These are phyloP conservation scores for Colletotrichum shisoi DNA, from an alignment of 2,329 filamentous ascomycete genomes.

Conservation along the genomic window DNA sequence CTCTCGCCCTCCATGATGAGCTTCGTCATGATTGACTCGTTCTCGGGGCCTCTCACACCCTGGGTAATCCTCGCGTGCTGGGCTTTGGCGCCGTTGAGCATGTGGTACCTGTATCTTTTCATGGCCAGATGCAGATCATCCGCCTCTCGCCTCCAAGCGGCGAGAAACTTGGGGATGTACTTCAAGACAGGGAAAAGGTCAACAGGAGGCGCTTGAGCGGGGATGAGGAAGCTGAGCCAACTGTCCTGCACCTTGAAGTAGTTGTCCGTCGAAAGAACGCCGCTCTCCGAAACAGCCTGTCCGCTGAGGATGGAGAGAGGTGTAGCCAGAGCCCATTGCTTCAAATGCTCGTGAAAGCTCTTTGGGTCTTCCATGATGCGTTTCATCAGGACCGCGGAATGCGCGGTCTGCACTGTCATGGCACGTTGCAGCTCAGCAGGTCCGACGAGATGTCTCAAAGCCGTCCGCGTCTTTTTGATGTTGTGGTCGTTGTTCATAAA, in stretches of 20 bases:
- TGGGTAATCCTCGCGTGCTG: conserved; percentile 42
- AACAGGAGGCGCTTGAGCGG: conserved; percentile 43
- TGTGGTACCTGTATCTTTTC: conserved; percentile 51
- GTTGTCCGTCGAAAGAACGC: conserved; percentile 31
- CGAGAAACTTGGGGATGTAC: conserved; percentile 54
- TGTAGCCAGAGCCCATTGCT: conserved; percentile 43
- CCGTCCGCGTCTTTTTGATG: conserved; percentile 25
- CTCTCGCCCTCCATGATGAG: conserved; percentile 51
- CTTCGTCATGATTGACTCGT: conserved; percentile 52
- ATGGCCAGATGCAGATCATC: conserved; percentile 50
- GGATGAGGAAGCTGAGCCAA: conserved; percentile 43
- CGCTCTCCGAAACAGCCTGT: conserved; percentile 36
- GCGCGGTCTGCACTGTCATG: conserved; percentile 40
- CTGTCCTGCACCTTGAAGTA: conserved; percentile 42
- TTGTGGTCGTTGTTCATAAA: conserved; percentile 29
- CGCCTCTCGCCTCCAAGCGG: conserved; percentile 58
- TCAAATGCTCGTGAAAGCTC: conserved; percentile 38
- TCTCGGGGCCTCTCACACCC: conserved; percentile 51
- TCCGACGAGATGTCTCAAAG: conserved; percentile 41
- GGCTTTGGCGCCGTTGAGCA: conserved; percentile 49
- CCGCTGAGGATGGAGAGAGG: conserved; percentile 43
- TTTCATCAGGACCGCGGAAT: conserved; percentile 39
- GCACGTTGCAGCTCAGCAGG: conserved; percentile 40
- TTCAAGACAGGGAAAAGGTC: conserved; percentile 46
- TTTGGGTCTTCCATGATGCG: conserved; percentile 39